Percentiles rank a stretch among this genome's conserved stretches.
Conservation (phyloP, 441 rosid genomes). For the Erysimum cheiri region DNA sequence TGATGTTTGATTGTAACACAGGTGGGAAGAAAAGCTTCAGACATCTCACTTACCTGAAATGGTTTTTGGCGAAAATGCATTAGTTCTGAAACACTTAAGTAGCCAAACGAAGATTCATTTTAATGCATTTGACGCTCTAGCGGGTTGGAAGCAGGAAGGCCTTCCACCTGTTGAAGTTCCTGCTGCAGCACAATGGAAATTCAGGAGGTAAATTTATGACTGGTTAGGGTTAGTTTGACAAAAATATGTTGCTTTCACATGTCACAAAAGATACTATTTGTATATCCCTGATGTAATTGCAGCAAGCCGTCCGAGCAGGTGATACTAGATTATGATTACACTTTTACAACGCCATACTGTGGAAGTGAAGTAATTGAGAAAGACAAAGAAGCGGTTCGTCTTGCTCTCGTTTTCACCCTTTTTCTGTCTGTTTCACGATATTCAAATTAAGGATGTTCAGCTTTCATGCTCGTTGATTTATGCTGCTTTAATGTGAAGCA, state of each 20-base stretch:
- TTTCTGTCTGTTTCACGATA: background rate
- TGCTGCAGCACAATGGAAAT: slow-evolving; percentile 94
- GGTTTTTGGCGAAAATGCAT: slow-evolving; percentile 85
- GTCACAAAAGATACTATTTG: background rate
- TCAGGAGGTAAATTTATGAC: slow-evolving; percentile 64
- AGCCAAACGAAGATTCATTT: slow-evolving; percentile 76
- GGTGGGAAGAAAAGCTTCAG: slow-evolving; percentile 84
- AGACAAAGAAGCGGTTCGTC: slow-evolving; percentile 53
- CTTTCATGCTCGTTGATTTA: slow-evolving; percentile 1
- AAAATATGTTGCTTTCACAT: background rate
- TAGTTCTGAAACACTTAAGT: slow-evolving; percentile 60
- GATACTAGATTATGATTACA: slow-evolving; percentile 96
- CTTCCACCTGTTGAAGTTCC: slow-evolving; percentile 98
- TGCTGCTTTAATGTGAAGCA: slow-evolving; percentile 28
- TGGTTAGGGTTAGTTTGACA: background rate
- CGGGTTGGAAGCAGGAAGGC: slow-evolving; percentile 83
- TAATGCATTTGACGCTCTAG: slow-evolving; percentile 86
- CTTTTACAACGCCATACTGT: slow-evolving; percentile 88
- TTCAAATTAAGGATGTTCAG: too few species aligned
- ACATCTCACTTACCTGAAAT: slow-evolving; percentile 93
- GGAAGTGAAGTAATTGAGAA: slow-evolving; percentile 75
- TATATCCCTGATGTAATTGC: slow-evolving; percentile 46
- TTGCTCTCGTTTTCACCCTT: slow-evolving; percentile 12
- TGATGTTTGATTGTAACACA: slow-evolving; percentile 45
- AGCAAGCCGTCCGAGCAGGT: slow-evolving; percentile 93